Evolutionary conservation across 345 rosid genomes (phyloP), one percentile per base, ranked within the genome.

Genomic region (Boechera divaricarpa): DNA sequence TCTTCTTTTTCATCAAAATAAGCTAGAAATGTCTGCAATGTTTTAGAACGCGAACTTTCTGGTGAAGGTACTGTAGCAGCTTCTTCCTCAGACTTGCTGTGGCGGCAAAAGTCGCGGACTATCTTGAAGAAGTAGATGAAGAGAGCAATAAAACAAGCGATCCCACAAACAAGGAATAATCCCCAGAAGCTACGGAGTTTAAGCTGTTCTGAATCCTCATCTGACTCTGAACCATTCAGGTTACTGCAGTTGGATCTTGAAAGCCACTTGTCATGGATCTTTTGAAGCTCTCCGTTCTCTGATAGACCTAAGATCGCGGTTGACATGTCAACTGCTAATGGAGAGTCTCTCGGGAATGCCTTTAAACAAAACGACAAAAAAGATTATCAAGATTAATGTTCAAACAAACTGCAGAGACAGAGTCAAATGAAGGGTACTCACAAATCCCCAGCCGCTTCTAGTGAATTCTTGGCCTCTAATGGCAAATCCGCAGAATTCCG

Each of bases 261-360:
- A 11, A 90, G 89, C 98, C 97, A 94, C 69, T 68, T 78, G 69
- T 91, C 85, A 38, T 85, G 89, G 24, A 94, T 87, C 87, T 79
- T 86, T 79, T 88, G 93, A 73, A 94, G 97, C 32, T 91, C 70
- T 9, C 96, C 98, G 3, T 84, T 91, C 80, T 94, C 98, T 1
- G 97, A 91, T 69, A 94, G 80, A 3, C 82, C 63, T 44, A 94
- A 90, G 69, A 94, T 84, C 11, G 98, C 97, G 0, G 96, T 94
- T 36, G 98, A 94, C 90, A 91, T 83, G 83, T 94, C 98, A 7
- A 91, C 32, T 11, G 91, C 89, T 78, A 94, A 81, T 2, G 96
- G 98, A 52, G 97, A 91, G 83, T 87, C 97, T 81, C 94, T 84
- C 1, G 90, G 92, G 78, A 94, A 94, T 73, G 93, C 97, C 98